Conservation (phyloP, 2,329 filamentous ascomycete genomes). For the Beauveria sp. region DNA sequence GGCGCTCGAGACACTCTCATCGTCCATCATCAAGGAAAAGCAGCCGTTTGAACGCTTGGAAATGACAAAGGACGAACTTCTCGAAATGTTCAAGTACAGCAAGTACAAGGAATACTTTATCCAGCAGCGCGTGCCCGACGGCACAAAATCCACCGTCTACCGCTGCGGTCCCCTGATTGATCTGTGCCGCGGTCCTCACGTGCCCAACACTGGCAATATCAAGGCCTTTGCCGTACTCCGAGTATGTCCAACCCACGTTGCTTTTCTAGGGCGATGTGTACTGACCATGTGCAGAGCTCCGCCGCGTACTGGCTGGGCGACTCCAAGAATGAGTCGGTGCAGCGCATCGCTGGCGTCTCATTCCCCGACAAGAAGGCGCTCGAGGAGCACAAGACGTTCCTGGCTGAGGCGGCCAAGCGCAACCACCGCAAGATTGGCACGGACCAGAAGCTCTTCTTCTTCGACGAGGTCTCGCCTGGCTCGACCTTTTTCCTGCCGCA, state of each 20-base stretch:
- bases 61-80: conserved; percentile 81
- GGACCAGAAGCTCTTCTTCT: conserved; percentile 97
- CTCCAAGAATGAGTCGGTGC: conserved; percentile 86
- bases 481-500: conserved; percentile 89
- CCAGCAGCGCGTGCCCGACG: conserved; percentile 60
- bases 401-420: conserved; percentile 96
- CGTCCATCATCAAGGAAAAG: conserved; percentile 89
- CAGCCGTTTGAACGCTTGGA: conserved; percentile 87
- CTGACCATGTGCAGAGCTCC: conserved; percentile 49
- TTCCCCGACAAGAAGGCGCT: conserved; percentile 95
- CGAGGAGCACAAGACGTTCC: conserved; percentile 85
- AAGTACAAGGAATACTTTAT: conserved; percentile 99
- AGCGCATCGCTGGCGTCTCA: conserved; percentile 93
- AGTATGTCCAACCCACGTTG: conserved; percentile 21
- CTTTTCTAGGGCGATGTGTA: neutral
- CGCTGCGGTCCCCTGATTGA: conserved; percentile 90
- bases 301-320: conserved; percentile 89
- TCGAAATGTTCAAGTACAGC: conserved; percentile 95
- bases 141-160: conserved; percentile 89
- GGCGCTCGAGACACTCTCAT: conserved; percentile 71
- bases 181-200: conserved; percentile 89
- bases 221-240: conserved; percentile 94
- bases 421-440: conserved; percentile 91
- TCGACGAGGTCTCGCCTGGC: conserved; percentile 87
- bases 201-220: conserved; percentile 83